Evolutionary conservation across 2,329 filamentous ascomycete species (phyloP).

Genomic region (Aspergillus novofumigatus): DNA sequence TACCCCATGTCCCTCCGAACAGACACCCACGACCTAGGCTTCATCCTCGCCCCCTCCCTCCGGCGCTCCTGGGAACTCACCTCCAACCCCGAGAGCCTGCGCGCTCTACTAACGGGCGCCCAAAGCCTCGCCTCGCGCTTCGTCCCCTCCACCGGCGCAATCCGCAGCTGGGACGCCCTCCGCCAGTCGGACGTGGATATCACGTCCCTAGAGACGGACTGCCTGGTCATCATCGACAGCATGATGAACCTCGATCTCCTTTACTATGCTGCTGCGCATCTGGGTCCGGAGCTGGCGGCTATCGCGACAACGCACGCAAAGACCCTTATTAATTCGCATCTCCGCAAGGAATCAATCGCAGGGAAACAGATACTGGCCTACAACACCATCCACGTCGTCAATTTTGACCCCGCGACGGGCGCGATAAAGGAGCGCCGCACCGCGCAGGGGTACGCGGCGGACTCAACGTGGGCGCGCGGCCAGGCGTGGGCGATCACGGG

Average conservation of each 20-base stretch:
- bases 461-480: slow-evolving; percentile 21
- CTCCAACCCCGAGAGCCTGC: slow-evolving; percentile 7
- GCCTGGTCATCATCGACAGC: slow-evolving; percentile 43
- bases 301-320: slow-evolving; percentile 39
- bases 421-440: slow-evolving; percentile 16
- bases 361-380: slow-evolving; percentile 7
- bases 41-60: slow-evolving; percentile 49
- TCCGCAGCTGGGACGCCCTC: slow-evolving; percentile 30
- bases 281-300: slow-evolving; percentile 21
- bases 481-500: slow-evolving; percentile 26
- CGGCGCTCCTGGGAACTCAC: slow-evolving; percentile 48
- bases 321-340: slow-evolving; percentile 32
- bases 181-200: slow-evolving; percentile 16
- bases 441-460: slow-evolving; percentile 17
- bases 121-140: slow-evolving; percentile 31
- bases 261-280: slow-evolving; percentile 33
- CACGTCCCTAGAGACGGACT: slow-evolving; percentile 33
- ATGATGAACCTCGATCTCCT: slow-evolving; percentile 40
- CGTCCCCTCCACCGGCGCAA: slow-evolving; percentile 35
- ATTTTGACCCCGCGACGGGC: slow-evolving; percentile 16
- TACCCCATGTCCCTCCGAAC: slow-evolving; percentile 32
- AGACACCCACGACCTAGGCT: slow-evolving; percentile 53
- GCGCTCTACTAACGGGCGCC: slow-evolving; percentile 12
- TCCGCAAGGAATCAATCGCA: slow-evolving; percentile 25
- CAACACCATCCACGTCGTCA: slow-evolving; percentile 19